Conservation (phyloP, 768 basidiomycete species). For the Pholiota conissans region DNA sequence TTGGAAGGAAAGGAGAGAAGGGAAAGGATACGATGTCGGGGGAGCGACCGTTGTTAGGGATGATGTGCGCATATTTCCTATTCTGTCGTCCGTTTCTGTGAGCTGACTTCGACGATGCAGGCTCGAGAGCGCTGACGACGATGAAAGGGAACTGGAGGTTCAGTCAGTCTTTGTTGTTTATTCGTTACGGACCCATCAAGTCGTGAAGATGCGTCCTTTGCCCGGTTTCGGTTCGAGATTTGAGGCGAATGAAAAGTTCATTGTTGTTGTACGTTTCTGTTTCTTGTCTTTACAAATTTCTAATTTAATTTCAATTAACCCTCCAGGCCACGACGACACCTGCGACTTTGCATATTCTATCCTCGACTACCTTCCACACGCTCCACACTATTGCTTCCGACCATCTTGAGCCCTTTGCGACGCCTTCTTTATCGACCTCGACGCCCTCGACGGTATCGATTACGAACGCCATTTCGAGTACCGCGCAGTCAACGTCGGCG, state of each 20-base stretch:
- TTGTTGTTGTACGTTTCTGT: slow-evolving; percentile 53
- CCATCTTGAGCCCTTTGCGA: slow-evolving; percentile 45
- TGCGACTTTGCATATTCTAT: slow-evolving; percentile 55
- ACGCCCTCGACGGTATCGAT: slow-evolving; percentile 16
- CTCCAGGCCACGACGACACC: slow-evolving; percentile 60
- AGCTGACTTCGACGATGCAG: slow-evolving; percentile 11
- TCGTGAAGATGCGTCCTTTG: slow-evolving; percentile 48
- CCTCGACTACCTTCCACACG: slow-evolving; percentile 49
- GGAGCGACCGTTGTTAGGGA: slow-evolving; percentile 30
- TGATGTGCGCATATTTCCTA: slow-evolving; percentile 36
- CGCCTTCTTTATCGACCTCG: slow-evolving; percentile 25
- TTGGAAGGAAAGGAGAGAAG: not conserved
- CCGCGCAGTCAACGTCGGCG: slow-evolving; percentile 12
- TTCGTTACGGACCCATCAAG: slow-evolving; percentile 38
- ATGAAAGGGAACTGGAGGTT: slow-evolving; percentile 8
- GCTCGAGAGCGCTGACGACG: slow-evolving; percentile 16
- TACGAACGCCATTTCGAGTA: slow-evolving; percentile 13
- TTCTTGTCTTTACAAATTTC: not conserved
- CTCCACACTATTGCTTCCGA: slow-evolving; percentile 50
- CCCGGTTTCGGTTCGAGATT: slow-evolving; percentile 43
- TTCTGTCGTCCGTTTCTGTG: slow-evolving; percentile 25
- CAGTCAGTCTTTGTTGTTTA: slow-evolving; percentile 29
- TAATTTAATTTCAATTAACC: not conserved
- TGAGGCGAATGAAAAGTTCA: slow-evolving; percentile 45
- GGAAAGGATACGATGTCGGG: slow-evolving; percentile 27